Percentiles rank a stretch among this genome's conserved stretches.
Evolutionary conservation across 2,329 filamentous ascomycete species (phyloP).

Genomic region (Stemphylium beticola): DNA sequence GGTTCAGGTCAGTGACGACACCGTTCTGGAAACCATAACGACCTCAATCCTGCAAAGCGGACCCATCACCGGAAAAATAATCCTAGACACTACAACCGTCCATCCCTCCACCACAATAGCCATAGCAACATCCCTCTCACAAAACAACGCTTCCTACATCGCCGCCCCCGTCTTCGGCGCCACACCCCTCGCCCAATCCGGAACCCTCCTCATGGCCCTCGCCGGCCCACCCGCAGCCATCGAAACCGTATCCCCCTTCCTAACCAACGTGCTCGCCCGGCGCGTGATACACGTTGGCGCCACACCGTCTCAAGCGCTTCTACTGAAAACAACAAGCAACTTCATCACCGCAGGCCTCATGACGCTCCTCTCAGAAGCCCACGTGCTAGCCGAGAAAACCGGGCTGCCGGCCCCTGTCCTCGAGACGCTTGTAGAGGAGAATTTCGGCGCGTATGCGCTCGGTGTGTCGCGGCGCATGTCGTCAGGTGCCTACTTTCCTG

Average conservation of each 20-base stretch:
- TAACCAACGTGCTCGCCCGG: slow-evolving; percentile 51
- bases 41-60: slow-evolving; percentile 27
- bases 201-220: slow-evolving; percentile 55
- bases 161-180: slow-evolving; percentile 60
- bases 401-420: slow-evolving; percentile 51
- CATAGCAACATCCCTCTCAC: slow-evolving; percentile 35
- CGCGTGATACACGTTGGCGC: slow-evolving; percentile 53
- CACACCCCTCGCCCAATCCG: slow-evolving; percentile 56
- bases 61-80: slow-evolving; percentile 48
- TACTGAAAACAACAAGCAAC: slow-evolving; percentile 59
- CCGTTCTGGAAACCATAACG: slow-evolving; percentile 46
- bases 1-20: slow-evolving; percentile 50
- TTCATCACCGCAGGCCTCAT: slow-evolving; percentile 59
- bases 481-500: slow-evolving; percentile 33
- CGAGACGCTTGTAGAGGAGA: slow-evolving; percentile 51
- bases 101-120: slow-evolving; percentile 53
- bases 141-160: slow-evolving; percentile 48
- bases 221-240: slow-evolving; percentile 52
- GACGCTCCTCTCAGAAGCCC: slow-evolving; percentile 58
- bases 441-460: slow-evolving; percentile 37
- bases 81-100: slow-evolving; percentile 60
- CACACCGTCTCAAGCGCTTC: slow-evolving; percentile 52
- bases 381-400: slow-evolving; percentile 57
- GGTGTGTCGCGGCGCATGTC: slow-evolving; percentile 38
- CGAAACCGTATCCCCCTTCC: slow-evolving; percentile 46